phyloP scores from a whole-genome alignment of 2,329 filamentous ascomycete species.

The Hirsutella thompsonii region DNA sequence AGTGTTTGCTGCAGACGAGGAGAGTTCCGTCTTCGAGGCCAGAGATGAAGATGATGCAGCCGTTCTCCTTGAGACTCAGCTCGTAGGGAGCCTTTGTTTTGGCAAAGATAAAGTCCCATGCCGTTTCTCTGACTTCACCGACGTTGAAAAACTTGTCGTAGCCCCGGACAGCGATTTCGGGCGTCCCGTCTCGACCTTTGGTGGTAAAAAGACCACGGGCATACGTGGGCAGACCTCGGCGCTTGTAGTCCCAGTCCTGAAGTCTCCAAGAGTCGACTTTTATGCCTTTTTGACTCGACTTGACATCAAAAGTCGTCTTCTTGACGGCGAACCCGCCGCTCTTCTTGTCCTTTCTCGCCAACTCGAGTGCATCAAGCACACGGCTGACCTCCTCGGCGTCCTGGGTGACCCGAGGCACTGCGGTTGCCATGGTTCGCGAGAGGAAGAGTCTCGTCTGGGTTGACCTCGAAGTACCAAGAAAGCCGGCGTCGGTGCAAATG shows the following conservation, averaged over 20 bases:
- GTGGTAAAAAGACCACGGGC: slow-evolving; percentile 92
- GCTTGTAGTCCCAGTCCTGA: slow-evolving; percentile 94
- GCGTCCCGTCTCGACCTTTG: slow-evolving; percentile 44
- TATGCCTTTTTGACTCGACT: slow-evolving; percentile 47
- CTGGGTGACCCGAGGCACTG: slow-evolving; percentile 50
- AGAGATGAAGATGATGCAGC: slow-evolving; percentile 97
- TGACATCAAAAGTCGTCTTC: slow-evolving; percentile 64
- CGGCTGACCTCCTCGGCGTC: slow-evolving; percentile 52
- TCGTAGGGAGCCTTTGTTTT: slow-evolving; percentile 84
- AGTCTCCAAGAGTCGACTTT: slow-evolving; percentile 85
- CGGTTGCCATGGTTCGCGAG: slow-evolving; percentile 16
- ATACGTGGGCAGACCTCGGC: slow-evolving; percentile 72
- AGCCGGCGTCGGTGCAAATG: background rate
- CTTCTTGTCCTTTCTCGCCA: slow-evolving; percentile 36
- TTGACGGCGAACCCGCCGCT: slow-evolving; percentile 59
- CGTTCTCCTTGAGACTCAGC: slow-evolving; percentile 93
- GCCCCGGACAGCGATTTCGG: slow-evolving; percentile 75
- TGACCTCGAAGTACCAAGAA: background rate
- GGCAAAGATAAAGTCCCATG: slow-evolving; percentile 65
- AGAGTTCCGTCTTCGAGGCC: slow-evolving; percentile 81
- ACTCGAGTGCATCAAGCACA: slow-evolving; percentile 53
- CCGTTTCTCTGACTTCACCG: slow-evolving; percentile 66
- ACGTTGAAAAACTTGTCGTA: slow-evolving; percentile 99
- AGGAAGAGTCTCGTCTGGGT: background rate
- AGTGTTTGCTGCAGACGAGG: slow-evolving; percentile 98